Evolutionary conservation across 2,329 filamentous ascomycete species (phyloP), one percentile per base, ranked within the genome.

Genomic region (Stachybotrys chlorohalonatus): DNA sequence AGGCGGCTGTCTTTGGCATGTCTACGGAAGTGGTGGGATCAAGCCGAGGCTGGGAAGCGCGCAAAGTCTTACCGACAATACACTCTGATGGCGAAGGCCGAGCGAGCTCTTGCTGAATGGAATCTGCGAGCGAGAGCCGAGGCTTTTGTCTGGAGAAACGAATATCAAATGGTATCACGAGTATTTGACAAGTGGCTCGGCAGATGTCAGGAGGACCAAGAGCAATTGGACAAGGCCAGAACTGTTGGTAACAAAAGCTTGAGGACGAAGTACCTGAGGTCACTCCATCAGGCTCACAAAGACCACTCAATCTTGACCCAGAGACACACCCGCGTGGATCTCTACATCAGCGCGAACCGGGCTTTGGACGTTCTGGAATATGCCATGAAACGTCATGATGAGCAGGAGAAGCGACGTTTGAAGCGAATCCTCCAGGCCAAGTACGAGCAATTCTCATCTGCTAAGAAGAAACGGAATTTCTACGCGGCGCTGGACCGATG

Each of bases 381-480:
- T 45, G 56, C 59, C 31, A 61, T 66, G 7, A 61, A 60, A 46
- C 61, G 55, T 11, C 65, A 63, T 6, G 64, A 64, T 51, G 57
- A 57, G 15, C 60, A 59, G 32, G 63, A 66, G 31, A 69, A 65
- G 52, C 53, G 62, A 11, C 55, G 62, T 30, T 57, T 72, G 15
- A 66, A 69, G 49, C 63, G 60, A 16, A 64, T 69, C 56, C 60
- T 72, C 13, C 71, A 68, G 68, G 60, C 60, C 54, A 66, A 65
- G 54, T 71, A 71, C 53, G 68, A 68, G 3, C 61, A 71, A 55
- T 61, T 64, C 30, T 72, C 68, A 6, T 66, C 68, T 5, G 59
- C 57, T 15, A 60, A 64, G 50, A 71, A 66, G 51, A 67, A 63
- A 32, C 61, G 67, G 47, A 67, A 64, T 32, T 70, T 70, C 54